A percentile compares a stretch with the other conserved stretches of the same genome.
Evolutionary conservation across 768 basidiomycete genomes (phyloP).

Genomic region (Mycena galericulata): DNA sequence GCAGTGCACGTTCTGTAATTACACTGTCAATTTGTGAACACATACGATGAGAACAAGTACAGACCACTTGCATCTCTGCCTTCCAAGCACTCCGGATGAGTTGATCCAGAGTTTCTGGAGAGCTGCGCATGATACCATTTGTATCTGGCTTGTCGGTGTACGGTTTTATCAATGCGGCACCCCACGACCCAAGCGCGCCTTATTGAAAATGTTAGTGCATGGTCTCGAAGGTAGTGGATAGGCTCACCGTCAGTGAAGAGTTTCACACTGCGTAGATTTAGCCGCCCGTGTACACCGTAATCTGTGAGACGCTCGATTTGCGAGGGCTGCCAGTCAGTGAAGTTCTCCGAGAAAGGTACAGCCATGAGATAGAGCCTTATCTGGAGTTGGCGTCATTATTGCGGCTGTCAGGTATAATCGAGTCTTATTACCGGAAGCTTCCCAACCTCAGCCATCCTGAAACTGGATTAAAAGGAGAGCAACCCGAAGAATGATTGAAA

Average conservation of each 20-base stretch:
- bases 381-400: slow-evolving; percentile 44
- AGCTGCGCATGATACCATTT: slow-evolving; percentile 74
- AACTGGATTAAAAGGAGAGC: slow-evolving; percentile 1
- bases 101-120: slow-evolving; percentile 62
- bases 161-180: slow-evolving; percentile 88
- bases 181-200: slow-evolving; percentile 94
- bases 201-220: background rate
- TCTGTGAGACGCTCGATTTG: slow-evolving; percentile 68
- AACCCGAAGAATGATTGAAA: slow-evolving; percentile 34
- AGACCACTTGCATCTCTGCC: slow-evolving; percentile 88
- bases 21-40: background rate
- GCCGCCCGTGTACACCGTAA: slow-evolving; percentile 65
- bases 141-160: slow-evolving; percentile 85
- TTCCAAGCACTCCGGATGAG: slow-evolving; percentile 74
- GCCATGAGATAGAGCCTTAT: slow-evolving; percentile 76
- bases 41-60: background rate
- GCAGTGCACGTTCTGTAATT: slow-evolving; percentile 84
- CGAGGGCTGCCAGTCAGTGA: slow-evolving; percentile 66
- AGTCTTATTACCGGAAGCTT: slow-evolving; percentile 72
- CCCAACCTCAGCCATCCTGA: slow-evolving; percentile 75
- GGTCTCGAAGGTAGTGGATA: background rate
- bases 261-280: slow-evolving; percentile 77
- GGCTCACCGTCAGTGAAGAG: slow-evolving; percentile 78
- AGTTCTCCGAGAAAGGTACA: slow-evolving; percentile 60
- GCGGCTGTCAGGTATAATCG: background rate